phyloP scores from a whole-genome alignment of 305 asterid species.

The Plantago coronopus region DNA sequence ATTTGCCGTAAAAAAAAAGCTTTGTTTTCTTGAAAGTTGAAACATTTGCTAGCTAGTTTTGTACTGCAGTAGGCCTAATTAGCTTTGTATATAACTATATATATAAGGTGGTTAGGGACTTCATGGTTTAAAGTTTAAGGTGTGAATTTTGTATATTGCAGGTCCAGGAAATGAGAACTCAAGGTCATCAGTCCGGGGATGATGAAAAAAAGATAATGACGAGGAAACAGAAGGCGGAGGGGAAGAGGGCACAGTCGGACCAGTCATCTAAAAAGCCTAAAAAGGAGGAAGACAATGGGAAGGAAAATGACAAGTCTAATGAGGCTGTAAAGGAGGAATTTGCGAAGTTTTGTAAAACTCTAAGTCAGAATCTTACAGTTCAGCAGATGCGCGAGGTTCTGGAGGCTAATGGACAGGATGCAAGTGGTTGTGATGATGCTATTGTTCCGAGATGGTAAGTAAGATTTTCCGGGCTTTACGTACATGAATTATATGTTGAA shows the following conservation, averaged over 20 bases:
- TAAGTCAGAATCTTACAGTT: slow-evolving; percentile 55
- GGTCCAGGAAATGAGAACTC: slow-evolving; percentile 56
- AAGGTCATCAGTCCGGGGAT: slow-evolving; percentile 34
- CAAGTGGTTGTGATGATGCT: slow-evolving; percentile 54
- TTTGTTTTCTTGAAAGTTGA: no score
- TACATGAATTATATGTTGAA: neutral
- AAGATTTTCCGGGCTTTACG: neutral
- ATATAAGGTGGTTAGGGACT: no score
- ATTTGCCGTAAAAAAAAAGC: no score
- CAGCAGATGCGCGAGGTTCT: slow-evolving; percentile 76
- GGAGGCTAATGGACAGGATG: slow-evolving; percentile 62
- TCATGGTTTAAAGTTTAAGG: no score
- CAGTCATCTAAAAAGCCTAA: slow-evolving; percentile 51
- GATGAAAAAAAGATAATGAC: slow-evolving; percentile 51
- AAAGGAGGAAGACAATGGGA: slow-evolving; percentile 21
- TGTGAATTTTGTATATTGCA: slow-evolving; percentile 1
- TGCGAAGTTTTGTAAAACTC: slow-evolving; percentile 53
- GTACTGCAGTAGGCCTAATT: no score
- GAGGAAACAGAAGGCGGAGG: slow-evolving; percentile 76
- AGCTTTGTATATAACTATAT: no score
- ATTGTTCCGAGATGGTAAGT: slow-evolving; percentile 79
- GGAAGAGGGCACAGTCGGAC: slow-evolving; percentile 28
- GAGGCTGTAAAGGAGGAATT: slow-evolving; percentile 49
- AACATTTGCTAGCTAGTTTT: no score
- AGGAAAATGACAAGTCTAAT: slow-evolving; percentile 27